Conservation (phyloP, 208 protist species). For the Phytomonas serpens region DNA sequence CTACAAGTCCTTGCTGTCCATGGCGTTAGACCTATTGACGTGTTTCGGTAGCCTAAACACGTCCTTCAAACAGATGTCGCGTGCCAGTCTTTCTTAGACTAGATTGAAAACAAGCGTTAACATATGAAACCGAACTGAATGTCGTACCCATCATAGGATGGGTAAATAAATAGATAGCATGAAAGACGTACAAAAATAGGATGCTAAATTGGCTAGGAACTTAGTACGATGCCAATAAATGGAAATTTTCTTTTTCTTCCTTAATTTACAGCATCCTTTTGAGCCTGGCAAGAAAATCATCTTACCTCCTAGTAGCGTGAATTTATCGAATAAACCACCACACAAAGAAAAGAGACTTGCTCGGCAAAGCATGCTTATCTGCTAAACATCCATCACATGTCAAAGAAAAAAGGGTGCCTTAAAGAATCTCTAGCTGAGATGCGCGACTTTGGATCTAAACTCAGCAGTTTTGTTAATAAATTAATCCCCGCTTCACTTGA, state of each 20-base stretch:
- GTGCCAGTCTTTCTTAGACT: no score
- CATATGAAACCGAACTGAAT: no score
- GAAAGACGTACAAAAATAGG: no score
- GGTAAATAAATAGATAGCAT: no score
- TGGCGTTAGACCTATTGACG: background rate
- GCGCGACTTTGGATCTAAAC: slow-evolving; percentile 41
- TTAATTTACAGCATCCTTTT: background rate
- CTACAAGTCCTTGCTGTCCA: background rate
- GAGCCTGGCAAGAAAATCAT: background rate
- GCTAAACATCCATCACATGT: background rate
- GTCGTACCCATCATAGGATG: no score
- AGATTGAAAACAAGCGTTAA: no score
- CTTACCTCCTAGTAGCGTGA: background rate
- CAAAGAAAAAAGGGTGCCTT: slow-evolving; percentile 44
- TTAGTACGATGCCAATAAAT: background rate
- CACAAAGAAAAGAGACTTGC: background rate
- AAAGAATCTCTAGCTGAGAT: slow-evolving; percentile 42
- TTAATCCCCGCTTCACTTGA: slow-evolving; percentile 38
- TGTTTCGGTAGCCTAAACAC: no score
- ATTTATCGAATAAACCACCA: background rate
- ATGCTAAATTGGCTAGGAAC: no score
- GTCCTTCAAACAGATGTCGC: no score
- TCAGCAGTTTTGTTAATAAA: slow-evolving; percentile 42
- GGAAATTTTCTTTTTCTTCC: background rate
- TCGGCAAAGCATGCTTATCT: background rate